Conservation (phyloP, 768 basidiomycete species). For the Pleurotus salmoneostramineus region DNA sequence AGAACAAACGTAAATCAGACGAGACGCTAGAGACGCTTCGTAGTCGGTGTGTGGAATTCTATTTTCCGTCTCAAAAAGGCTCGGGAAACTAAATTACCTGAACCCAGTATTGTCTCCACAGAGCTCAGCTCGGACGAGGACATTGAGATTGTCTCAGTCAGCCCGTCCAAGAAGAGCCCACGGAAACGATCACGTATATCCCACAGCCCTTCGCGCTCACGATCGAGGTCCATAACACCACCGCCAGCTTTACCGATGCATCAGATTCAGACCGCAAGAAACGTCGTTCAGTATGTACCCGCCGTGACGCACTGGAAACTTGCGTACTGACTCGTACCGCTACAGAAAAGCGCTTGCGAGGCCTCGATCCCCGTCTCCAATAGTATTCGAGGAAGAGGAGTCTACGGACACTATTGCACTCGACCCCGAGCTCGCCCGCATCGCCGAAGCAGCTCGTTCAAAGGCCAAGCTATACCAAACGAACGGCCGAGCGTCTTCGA, state of each 20-base stretch:
- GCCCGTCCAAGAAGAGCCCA: constrained; percentile 28
- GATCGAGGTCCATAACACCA: constrained; percentile 71
- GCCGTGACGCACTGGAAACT: neutral
- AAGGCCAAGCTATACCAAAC: neutral
- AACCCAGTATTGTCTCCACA: constrained; percentile 33
- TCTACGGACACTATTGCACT: constrained; percentile 45
- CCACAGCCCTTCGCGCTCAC: constrained; percentile 49
- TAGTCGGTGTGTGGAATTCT: constrained; percentile 31
- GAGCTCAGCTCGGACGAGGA: constrained; percentile 37
- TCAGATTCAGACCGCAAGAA: constrained; percentile 52
- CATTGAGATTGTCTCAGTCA: constrained; percentile 28
- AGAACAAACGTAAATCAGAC: constrained; percentile 32
- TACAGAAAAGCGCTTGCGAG: constrained; percentile 45
- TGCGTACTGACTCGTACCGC: neutral
- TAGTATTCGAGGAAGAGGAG: constrained; percentile 33
- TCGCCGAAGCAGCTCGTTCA: constrained; percentile 38
- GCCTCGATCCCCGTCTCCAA: constrained; percentile 46
- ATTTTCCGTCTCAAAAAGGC: neutral
- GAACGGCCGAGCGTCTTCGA: constrained; percentile 19
- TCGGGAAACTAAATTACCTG: neutral
- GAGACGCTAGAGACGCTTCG: constrained; percentile 29
- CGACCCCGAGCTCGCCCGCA: constrained; percentile 60
- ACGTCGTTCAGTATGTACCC: constrained; percentile 51
- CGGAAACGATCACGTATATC: constrained; percentile 34
- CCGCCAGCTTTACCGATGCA: constrained; percentile 58